Base-by-base conservation (phyloP, 306 rosid genomes). In the Prunus mira region DNA sequence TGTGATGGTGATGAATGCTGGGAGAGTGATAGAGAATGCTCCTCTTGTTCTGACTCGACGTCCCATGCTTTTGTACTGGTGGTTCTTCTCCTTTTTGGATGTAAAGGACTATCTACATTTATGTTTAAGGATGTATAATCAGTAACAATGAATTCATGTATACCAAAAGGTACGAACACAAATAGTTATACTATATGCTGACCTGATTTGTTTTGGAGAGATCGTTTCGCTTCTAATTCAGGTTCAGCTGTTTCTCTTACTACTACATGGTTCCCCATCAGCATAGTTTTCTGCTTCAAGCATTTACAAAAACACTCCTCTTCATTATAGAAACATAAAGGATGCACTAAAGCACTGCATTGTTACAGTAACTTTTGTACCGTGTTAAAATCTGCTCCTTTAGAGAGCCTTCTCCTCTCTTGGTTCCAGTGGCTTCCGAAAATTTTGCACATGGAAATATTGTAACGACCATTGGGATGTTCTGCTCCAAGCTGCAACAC, bases 31-130 rank as follows among this genome's bases (percentile, higher is more conserved):
- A 92, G 85, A 64, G 99, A 95, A 81, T 92, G 99, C 78, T 95
- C 99, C 90, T 95, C 99, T 79, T 88, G 97, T 75, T 92, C 99
- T 28, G 91, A 85, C 58, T 95, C 96, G 55, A 88, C 81, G 71
- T 89, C 91, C 90, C 86, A 88, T 65, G 78, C 84, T 82, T 87
- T 90, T 5, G 86, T 73, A 61, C 82, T 81, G 0, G 76, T 87
- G 24, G 90, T 89, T 86, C 96, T 87, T 85, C 89, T 89, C 83
- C 87, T 89, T 84, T 95, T 95, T 52, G 92, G 96, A 64, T 90
- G 97, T 20, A 80, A 86, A 54, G 82, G 68, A 38, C 43, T 38
- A 80, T 89, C 97, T 95, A 73, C 67, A 69, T 74, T 45, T 64
- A 64, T 34, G 38, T 67, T 55, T 32, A 25, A 69, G 38, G 74